Conservation (phyloP, 148 eudicot species). For the Cornus suecica region DNA sequence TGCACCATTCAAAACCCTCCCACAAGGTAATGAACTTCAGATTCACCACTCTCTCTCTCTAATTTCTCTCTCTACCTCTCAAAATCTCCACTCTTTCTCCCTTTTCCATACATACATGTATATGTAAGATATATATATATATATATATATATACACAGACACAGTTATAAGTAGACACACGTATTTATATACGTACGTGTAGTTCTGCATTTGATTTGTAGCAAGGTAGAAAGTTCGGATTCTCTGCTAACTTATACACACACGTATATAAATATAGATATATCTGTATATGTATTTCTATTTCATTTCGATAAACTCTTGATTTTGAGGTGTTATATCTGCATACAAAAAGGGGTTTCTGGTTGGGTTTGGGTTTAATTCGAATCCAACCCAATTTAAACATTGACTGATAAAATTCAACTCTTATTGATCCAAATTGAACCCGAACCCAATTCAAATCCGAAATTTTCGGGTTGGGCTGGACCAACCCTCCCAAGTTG, state of each 20-base stretch:
- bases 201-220: neutral
- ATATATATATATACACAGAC: too few species aligned
- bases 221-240: neutral
- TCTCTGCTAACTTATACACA: neutral
- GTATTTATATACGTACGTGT: neutral
- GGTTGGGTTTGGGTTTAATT: too few species aligned
- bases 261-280: too few species aligned
- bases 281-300: neutral
- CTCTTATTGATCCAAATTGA: too few species aligned
- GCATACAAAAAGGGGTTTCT: too few species aligned
- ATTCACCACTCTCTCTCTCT: constrained; percentile 4
- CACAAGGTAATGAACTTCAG: neutral
- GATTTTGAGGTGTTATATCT: neutral
- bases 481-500: too few species aligned
- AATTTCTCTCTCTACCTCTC: constrained; percentile 14
- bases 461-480: too few species aligned
- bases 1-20: neutral
- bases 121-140: too few species aligned
- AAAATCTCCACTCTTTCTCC: neutral
- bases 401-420: too few species aligned
- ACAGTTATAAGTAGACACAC: neutral
- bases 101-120: neutral
- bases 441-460: too few species aligned
- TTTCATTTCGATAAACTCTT: neutral
- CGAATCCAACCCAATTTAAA: too few species aligned